These are phyloP conservation scores for Solanum aculeatissimum DNA, from an alignment of 305 asterid genomes.

Conservation along the genomic window DNA sequence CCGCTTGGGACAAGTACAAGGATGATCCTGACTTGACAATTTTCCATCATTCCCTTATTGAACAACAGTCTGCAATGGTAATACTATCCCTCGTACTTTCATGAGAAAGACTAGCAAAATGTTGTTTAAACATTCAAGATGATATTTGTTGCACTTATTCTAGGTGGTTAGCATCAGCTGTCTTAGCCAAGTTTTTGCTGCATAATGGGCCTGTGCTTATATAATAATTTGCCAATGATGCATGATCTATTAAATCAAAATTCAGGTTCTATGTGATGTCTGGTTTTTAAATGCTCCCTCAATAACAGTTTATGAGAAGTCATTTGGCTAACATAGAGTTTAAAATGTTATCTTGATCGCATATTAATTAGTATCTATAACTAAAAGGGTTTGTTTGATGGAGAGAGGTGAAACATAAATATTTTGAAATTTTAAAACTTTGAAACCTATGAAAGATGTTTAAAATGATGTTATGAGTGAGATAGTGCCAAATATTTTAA, in stretches of 20 bases:
- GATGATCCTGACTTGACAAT: constrained; percentile 67
- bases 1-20: constrained; percentile 63
- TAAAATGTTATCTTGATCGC: not conserved
- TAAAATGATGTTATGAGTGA: not conserved
- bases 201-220: not conserved
- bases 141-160: not conserved
- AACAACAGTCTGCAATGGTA: constrained; percentile 22
- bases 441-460: not conserved
- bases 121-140: not conserved
- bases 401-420: not conserved
- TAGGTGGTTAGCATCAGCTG: not conserved
- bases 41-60: constrained; percentile 20
- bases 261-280: not conserved
- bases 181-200: not conserved
- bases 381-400: not conserved
- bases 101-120: not conserved
- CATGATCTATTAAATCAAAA: not conserved
- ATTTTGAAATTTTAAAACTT: not conserved
- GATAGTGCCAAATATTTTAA: not conserved
- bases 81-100: not conserved
- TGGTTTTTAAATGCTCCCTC: not conserved
- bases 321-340: not conserved
- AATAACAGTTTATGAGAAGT: not conserved
- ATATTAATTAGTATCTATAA: not conserved
- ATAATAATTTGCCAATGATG: not conserved